A percentile compares a stretch with the other conserved stretches of the same genome.
These are phyloP conservation scores for Omphalea diandra DNA, from an alignment of 441 rosid species.

Conservation along the genomic window DNA sequence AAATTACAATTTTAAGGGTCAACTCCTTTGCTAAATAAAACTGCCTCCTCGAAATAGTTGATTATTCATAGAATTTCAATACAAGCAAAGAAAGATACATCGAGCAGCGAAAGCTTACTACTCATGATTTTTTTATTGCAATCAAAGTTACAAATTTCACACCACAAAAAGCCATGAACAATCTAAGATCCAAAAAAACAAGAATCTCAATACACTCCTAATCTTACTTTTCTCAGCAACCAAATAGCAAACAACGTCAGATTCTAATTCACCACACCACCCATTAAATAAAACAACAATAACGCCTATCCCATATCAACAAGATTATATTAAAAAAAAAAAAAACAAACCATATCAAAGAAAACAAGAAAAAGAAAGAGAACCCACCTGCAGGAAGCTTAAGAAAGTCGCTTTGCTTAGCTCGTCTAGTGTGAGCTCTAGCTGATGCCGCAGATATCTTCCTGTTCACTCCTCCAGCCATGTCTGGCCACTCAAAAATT, in stretches of 20 bases:
- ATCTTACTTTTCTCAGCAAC: not conserved
- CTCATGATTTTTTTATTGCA: not conserved
- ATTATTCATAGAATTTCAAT: not conserved
- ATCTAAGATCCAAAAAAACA: not conserved
- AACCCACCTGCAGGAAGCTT: conserved; percentile 43
- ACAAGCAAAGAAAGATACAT: not conserved
- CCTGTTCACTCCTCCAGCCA: conserved; percentile 57
- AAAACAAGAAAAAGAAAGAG: not conserved
- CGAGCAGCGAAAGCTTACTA: not conserved
- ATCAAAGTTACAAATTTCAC: not conserved
- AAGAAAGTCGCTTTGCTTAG: conserved; percentile 34
- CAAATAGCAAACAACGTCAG: not conserved
- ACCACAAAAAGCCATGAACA: not conserved
- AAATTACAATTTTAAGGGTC: not conserved
- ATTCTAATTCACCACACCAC: not conserved
- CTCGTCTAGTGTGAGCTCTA: conserved; percentile 49
- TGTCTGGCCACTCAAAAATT: conserved; percentile 10
- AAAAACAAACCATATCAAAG: too few species aligned
- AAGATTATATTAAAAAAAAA: not conserved
- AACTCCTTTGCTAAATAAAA: not conserved
- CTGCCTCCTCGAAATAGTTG: not conserved
- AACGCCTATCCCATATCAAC: not conserved
- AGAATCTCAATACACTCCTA: not conserved
- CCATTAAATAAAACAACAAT: not conserved
- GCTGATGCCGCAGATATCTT: conserved; percentile 60